Evolutionary conservation across 306 rosid genomes (phyloP).

Genomic region (Lathyrus aphaca): DNA sequence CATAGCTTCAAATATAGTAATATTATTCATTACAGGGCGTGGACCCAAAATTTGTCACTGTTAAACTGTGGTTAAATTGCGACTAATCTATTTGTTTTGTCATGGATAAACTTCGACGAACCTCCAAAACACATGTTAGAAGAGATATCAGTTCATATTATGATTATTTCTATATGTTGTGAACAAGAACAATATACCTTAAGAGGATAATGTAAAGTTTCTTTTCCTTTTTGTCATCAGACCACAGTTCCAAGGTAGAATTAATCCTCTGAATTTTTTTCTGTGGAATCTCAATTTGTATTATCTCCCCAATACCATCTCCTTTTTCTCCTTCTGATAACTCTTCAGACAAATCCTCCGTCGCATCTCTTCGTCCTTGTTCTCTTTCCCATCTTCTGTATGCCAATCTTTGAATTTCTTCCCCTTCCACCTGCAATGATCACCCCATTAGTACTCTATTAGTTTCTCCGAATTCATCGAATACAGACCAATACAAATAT

Average conservation of each 20-base stretch:
- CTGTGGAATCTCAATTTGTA: constrained; percentile 57
- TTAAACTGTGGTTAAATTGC: too few relatives aligned
- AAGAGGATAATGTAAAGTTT: constrained; percentile 75
- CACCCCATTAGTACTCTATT: constrained; percentile 25
- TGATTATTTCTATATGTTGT: background rate
- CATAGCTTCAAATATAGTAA: constrained; percentile 10
- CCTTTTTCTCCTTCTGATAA: constrained; percentile 93
- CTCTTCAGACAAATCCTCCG: constrained; percentile 91
- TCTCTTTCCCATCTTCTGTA: constrained; percentile 81
- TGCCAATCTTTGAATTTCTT: constrained; percentile 65
- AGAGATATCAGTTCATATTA: constrained; percentile 5
- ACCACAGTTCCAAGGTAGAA: constrained; percentile 79
- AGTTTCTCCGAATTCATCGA: background rate
- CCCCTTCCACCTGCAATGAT: constrained; percentile 67
- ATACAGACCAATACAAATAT: background rate
- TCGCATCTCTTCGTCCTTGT: constrained; percentile 76
- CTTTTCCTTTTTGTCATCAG: constrained; percentile 85
- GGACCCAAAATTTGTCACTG: too few relatives aligned
- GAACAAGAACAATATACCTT: constrained; percentile 50
- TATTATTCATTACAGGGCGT: background rate
- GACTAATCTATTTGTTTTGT: too few relatives aligned
- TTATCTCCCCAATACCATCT: constrained; percentile 57
- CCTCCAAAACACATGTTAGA: too few relatives aligned
- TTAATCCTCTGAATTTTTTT: constrained; percentile 49
- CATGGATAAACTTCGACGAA: too few relatives aligned